These are phyloP conservation scores for Saccharomycodes ludwigii DNA, from an alignment of 805 yeast species.

Conservation along the genomic window DNA sequence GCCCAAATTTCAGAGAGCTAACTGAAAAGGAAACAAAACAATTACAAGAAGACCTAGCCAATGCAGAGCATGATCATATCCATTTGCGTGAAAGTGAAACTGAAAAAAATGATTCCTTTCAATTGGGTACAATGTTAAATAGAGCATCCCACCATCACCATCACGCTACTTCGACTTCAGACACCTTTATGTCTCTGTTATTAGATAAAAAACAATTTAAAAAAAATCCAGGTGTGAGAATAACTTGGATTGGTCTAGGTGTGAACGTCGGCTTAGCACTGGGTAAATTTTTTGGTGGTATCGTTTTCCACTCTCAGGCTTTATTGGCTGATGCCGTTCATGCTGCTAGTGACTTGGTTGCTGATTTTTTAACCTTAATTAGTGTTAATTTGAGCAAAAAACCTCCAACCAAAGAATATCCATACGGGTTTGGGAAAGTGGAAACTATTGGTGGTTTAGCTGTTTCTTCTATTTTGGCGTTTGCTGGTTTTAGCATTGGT, in stretches of 20 bases:
- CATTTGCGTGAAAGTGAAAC: slow-evolving; percentile 32
- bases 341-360: slow-evolving; percentile 79
- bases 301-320: slow-evolving; percentile 89
- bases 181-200: slow-evolving; percentile 15
- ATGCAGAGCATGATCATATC: slow-evolving; percentile 26
- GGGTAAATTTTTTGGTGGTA: slow-evolving; percentile 81
- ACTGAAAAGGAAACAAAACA: slow-evolving; percentile 1
- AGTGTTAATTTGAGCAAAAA: slow-evolving; percentile 71
- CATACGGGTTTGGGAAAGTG: slow-evolving; percentile 85
- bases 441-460: slow-evolving; percentile 87
- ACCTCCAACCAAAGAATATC: slow-evolving; percentile 1
- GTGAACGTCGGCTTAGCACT: slow-evolving; percentile 80
- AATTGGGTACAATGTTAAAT: slow-evolving; percentile 23
- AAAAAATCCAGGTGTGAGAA: slow-evolving; percentile 76
- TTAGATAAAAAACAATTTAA: slow-evolving; percentile 32
- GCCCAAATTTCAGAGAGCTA: slow-evolving; percentile 1
- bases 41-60: slow-evolving; percentile 2
- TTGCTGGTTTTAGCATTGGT: slow-evolving; percentile 87
- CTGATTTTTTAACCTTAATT: slow-evolving; percentile 79
- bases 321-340: slow-evolving; percentile 91
- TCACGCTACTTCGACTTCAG: slow-evolving; percentile 3
- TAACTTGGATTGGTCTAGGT: slow-evolving; percentile 82
- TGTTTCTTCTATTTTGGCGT: slow-evolving; percentile 68
- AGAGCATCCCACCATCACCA: slow-evolving; percentile 8
- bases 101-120: slow-evolving; percentile 28